These are phyloP conservation scores for Thraustochytrium striatum DNA, from an alignment of 352 stramenopile genomes.

Conservation along the genomic window DNA sequence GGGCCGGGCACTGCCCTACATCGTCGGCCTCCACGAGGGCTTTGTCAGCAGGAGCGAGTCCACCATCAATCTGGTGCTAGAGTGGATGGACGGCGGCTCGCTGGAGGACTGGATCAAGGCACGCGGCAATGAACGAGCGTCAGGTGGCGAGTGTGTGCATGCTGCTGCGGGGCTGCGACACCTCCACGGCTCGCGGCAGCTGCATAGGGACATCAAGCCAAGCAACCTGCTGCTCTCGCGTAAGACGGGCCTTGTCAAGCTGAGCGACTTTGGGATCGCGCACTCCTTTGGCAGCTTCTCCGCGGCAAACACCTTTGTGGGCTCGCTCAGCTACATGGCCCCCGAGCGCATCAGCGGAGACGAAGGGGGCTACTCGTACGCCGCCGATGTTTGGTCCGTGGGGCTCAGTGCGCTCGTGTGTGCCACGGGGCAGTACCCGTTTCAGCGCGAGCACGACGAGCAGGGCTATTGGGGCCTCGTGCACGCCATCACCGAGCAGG, in stretches of 20 bases:
- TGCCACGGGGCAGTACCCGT: slow-evolving; percentile 72
- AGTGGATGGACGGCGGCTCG: slow-evolving; percentile 90
- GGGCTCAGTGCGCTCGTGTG: slow-evolving; percentile 66
- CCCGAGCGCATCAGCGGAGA: slow-evolving; percentile 80
- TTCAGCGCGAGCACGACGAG: slow-evolving; percentile 60
- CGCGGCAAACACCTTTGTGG: slow-evolving; percentile 80
- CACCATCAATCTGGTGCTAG: slow-evolving; percentile 86
- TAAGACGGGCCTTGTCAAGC: slow-evolving; percentile 76
- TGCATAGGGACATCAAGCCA: slow-evolving; percentile 90
- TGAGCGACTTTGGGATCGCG: slow-evolving; percentile 59
- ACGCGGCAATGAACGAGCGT: slow-evolving; percentile 73
- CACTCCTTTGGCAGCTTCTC: slow-evolving; percentile 51
- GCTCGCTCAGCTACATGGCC: slow-evolving; percentile 86
- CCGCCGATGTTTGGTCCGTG: slow-evolving; percentile 49
- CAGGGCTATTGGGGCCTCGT: slow-evolving; percentile 68
- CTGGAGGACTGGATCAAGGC: slow-evolving; percentile 84
- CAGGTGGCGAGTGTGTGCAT: slow-evolving; percentile 78
- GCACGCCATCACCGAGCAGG: slow-evolving; percentile 63
- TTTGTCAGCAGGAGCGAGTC: slow-evolving; percentile 84
- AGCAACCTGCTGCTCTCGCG: slow-evolving; percentile 78
- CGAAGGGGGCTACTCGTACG: slow-evolving; percentile 56
- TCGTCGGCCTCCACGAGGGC: slow-evolving; percentile 83
- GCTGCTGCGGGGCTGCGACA: slow-evolving; percentile 71
- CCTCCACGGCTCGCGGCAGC: slow-evolving; percentile 75
- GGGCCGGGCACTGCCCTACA: slow-evolving; percentile 1